A percentile compares a stretch with the other conserved stretches of the same genome.
Conservation (phyloP, 345 rosid genomes). For the Eucalyptus dawsonii region DNA sequence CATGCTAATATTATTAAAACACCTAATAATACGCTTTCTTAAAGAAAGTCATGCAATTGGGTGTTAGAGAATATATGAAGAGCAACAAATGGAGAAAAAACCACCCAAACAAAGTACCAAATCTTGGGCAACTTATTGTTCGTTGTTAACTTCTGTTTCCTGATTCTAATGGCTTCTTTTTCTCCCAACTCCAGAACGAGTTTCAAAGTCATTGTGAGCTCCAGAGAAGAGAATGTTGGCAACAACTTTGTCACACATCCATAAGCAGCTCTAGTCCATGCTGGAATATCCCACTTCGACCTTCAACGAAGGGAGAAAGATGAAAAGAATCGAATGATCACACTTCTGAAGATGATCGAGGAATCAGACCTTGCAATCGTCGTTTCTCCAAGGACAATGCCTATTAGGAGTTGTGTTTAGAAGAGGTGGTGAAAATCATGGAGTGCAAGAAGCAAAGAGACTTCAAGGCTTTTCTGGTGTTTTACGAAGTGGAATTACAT, state of each 20-base stretch:
- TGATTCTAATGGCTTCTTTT: too few species aligned
- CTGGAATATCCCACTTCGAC: too few species aligned
- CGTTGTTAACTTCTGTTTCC: too few species aligned
- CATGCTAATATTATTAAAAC: too few species aligned
- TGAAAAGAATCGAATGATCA: neutral
- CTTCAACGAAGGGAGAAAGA: neutral
- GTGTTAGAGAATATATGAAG: too few species aligned
- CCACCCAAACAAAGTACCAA: neutral
- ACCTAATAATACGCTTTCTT: too few species aligned
- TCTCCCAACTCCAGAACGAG: neutral
- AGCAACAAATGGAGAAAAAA: neutral
- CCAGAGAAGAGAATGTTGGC: neutral
- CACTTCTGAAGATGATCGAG: too few species aligned
- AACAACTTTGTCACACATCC: neutral
- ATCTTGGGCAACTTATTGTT: too few species aligned
- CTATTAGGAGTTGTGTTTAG: neutral
- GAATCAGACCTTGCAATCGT: neutral
- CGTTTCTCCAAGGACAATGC: neutral
- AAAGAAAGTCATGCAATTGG: neutral
- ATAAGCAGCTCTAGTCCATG: neutral
- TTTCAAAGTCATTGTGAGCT: neutral
- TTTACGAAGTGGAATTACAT: neutral
- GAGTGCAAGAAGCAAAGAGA: neutral
- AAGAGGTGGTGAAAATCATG: neutral
- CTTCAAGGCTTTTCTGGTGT: neutral